These are phyloP conservation scores for Phytophthora pisi DNA, from an alignment of 352 stramenopile genomes.

Conservation along the genomic window DNA sequence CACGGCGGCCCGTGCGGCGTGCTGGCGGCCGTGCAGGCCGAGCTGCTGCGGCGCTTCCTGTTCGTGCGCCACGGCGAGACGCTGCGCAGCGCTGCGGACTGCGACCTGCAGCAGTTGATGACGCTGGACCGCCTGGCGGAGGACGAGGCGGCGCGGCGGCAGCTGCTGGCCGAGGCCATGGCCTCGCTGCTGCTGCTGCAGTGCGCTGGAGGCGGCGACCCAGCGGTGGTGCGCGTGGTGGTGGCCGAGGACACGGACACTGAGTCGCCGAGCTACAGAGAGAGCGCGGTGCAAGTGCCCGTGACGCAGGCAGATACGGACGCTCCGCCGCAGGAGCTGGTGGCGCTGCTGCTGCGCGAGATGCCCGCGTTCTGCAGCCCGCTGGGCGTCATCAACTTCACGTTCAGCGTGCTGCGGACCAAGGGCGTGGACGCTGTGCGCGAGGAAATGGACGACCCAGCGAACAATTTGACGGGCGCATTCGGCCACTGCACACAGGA, in stretches of 20 bases:
- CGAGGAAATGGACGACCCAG: constrained; percentile 78
- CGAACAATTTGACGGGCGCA: constrained; percentile 59
- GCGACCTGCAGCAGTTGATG: constrained; percentile 26
- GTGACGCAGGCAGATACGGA: background rate
- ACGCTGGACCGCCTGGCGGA: constrained; percentile 8
- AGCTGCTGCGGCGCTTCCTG: constrained; percentile 65
- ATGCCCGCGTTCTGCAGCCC: constrained; percentile 40
- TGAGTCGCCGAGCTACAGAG: constrained; percentile 14
- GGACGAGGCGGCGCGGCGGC: constrained; percentile 17
- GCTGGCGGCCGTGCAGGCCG: constrained; percentile 77
- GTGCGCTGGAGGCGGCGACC: constrained; percentile 17
- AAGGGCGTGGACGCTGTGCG: constrained; percentile 49
- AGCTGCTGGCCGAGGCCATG: constrained; percentile 39
- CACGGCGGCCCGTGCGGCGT: constrained; percentile 86
- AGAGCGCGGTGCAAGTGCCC: constrained; percentile 14
- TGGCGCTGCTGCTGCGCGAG: constrained; percentile 17
- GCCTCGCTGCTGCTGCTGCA: constrained; percentile 40
- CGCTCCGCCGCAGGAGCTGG: constrained; percentile 12
- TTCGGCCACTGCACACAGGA: constrained; percentile 89
- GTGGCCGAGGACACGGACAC: constrained; percentile 19
- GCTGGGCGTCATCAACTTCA: constrained; percentile 73
- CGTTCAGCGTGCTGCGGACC: constrained; percentile 71
- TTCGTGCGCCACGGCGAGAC: constrained; percentile 37
- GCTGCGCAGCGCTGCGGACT: background rate
- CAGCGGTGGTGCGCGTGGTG: constrained; percentile 31